Base-by-base conservation (phyloP, 805 yeast genomes). In the Sugiyamaella mastotermitis region DNA sequence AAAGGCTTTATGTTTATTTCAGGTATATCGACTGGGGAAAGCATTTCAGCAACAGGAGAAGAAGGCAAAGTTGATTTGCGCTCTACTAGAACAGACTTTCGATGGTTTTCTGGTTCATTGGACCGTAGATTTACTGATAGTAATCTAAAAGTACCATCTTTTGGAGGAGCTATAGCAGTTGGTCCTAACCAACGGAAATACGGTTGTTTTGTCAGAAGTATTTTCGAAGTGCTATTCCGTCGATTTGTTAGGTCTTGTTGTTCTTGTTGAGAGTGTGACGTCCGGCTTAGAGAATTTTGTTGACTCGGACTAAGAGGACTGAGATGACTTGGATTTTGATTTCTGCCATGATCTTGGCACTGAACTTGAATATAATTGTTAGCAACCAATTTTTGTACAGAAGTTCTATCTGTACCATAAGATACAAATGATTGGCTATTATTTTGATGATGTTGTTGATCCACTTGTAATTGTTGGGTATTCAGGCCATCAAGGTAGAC, bases 131-230 rank as follows among this genome's bases (percentile, higher is more conserved):
- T 52, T 11, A 53, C 55, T 7, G 55, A 48, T n/a, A 53, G 37
- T n/a, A 53, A 48, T 11, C 57, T 22, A 36, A 50, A 52, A 11
- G 45, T 41, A 17, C 57, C 57, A 29, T 40, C 34, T 13, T 38
- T 39, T 2, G 57, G 57, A 3, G 57, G 57, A 4, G 56, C 56
- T 16, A 53, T 52, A 5, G 57, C 52, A 1, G 57, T 53, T 1
- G 57, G 54, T 4, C 57, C 57, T 3, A 53, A 52, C 57, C 55
- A 53, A 16, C 57, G 33, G 31, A 53, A 53, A 34, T 50, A 53
- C 8, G 57, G 57, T 37, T 53, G 57, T 3, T 52, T 35, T 4
- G 50, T 46, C 5, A 47, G 26, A 10, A 10, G 10, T n/a, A 10
- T 23, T n/a, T 23, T 10, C 10, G n/a, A 23, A 23, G 26, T n/a